Evolutionary conservation across 495 filamentous ascomycete species (phyloP), one percentile per base, ranked within the genome.

Genomic region (Stereocaulon alpinum): DNA sequence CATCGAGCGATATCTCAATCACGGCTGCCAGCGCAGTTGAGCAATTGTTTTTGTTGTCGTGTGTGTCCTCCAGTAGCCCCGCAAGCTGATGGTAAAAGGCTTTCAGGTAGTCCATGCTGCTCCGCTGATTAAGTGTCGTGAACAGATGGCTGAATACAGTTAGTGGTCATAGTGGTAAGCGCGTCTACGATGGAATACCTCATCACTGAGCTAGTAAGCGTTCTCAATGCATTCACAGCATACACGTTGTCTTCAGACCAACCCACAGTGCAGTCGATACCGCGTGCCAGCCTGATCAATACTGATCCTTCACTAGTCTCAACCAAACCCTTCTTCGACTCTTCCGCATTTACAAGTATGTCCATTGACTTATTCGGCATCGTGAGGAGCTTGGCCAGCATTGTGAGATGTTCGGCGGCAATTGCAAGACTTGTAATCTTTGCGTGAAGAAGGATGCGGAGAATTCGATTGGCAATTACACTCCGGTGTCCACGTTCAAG

Each of bases 391-490:
- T 61, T 64, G 3, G 6, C 10, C 2, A 61, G 58, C 49, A 61
- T 24, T 9, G 11, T 41, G 14, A 64, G 54, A 22, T 64, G 62
- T 5, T 63, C 55, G 3, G 18, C 49, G n/a, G 42, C 30, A 22
- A 20, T 34, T 27, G 27, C 34, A 9, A 58, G 22, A 6, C 17
- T 61, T 18, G 44, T 24, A 6, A 54, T 44, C 18, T 51, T 42
- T 27, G 50, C 58, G 41, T 52, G 20, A 20, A 57, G 2, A 11
- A 64, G 42, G 27, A 60, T 49, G 37, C 49, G 44, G 44, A 64
- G 53, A 6, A 64, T 52, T 37, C 53, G 41, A 30, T 64, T 60
- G 10, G 62, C 58, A 22, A 64, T 44, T 2, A 30, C 45, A 32
- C 41, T n/a, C 43, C 58, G 41, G 20, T 61, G 52, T 34, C 49